These are phyloP conservation scores for Pythium coloratum DNA, from an alignment of 352 stramenopile genomes.

Conservation along the genomic window DNA sequence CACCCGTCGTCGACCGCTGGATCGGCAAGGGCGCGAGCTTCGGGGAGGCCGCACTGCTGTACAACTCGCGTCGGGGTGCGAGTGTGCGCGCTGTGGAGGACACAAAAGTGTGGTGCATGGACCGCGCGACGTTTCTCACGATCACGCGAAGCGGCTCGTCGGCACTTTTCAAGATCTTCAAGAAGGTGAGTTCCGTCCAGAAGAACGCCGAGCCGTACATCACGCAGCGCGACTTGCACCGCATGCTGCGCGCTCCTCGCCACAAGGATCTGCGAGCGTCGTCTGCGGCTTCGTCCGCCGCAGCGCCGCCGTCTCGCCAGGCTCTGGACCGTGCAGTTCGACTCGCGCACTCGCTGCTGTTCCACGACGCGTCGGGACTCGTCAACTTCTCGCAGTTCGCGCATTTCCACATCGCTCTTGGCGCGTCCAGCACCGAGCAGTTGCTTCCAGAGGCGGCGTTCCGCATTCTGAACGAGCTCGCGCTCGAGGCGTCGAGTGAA, in stretches of 20 bases:
- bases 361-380: conserved; percentile 69
- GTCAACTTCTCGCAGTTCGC: conserved; percentile 90
- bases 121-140: conserved; percentile 79
- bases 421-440: conserved; percentile 67
- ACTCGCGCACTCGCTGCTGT: conserved; percentile 65
- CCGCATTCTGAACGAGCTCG: conserved; percentile 62
- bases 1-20: conserved; percentile 64
- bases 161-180: conserved; percentile 74
- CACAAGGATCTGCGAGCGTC: conserved; percentile 16
- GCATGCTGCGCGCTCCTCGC: conserved; percentile 46
- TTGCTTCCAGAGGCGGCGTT: conserved; percentile 76
- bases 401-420: conserved; percentile 84
- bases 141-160: conserved; percentile 83
- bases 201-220: conserved; percentile 52
- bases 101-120: conserved; percentile 94
- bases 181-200: conserved; percentile 51
- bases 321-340: conserved; percentile 57
- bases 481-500: conserved; percentile 14
- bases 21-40: conserved; percentile 85
- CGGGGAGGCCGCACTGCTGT: conserved; percentile 96
- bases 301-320: conserved; percentile 6
- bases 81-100: conserved; percentile 85
- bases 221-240: conserved; percentile 51
- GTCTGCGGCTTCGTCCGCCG: background rate
- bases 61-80: conserved; percentile 93